Conservation (phyloP, 2,329 filamentous ascomycete genomes). For the Raffaelea albimanens region DNA sequence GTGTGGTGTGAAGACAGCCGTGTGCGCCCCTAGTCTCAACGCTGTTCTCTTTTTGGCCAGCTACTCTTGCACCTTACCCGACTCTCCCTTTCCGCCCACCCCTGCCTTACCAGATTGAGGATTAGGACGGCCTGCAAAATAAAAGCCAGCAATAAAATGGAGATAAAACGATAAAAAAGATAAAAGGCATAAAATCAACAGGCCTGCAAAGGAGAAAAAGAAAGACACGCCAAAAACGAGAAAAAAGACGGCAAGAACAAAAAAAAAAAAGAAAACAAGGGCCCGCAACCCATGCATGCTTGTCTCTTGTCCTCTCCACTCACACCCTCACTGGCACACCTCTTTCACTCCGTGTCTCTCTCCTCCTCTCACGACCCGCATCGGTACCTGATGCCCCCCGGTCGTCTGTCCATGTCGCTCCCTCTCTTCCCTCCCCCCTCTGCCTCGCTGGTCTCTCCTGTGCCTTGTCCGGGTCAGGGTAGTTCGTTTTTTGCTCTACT, state of each 20-base stretch:
- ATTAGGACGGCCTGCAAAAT: conserved; percentile 1
- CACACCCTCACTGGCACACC: conserved; percentile 2
- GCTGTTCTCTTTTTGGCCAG: conserved; percentile 10
- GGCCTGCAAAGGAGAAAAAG: background rate
- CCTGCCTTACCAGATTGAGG: conserved; percentile 5
- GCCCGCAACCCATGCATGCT: conserved; percentile 4
- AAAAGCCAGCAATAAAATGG: background rate
- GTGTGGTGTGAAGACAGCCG: background rate
- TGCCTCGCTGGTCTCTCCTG: too few relatives aligned
- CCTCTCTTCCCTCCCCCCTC: background rate
- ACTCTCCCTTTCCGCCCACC: conserved; percentile 10
- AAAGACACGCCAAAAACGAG: background rate
- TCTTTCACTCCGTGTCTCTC: background rate
- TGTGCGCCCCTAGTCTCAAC: background rate
- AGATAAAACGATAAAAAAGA: background rate
- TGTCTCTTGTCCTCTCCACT: conserved; percentile 4
- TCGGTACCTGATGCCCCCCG: background rate
- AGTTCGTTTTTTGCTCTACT: background rate
- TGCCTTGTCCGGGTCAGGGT: background rate
- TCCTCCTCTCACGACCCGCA: background rate
- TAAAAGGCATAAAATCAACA: conserved; percentile 1
- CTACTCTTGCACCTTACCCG: conserved; percentile 10
- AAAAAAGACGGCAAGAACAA: conserved; percentile 2
- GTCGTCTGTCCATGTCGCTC: too few relatives aligned
- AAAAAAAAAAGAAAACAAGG: conserved; percentile 6